phyloP scores from a whole-genome alignment of 768 basidiomycete genomes.

The Macrocybe gigantea region DNA sequence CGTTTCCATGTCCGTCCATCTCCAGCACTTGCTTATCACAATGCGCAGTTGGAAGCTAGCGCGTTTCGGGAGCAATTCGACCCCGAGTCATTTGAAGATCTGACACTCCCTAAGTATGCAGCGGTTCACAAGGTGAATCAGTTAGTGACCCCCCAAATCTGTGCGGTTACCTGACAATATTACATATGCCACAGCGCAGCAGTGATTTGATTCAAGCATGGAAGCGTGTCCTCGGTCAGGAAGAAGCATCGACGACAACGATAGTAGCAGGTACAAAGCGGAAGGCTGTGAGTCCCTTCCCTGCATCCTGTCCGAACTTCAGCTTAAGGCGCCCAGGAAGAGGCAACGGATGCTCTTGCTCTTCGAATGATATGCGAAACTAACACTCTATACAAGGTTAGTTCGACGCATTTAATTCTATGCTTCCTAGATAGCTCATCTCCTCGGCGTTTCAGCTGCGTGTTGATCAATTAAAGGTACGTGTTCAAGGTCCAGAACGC shows the following conservation, averaged over 20 bases:
- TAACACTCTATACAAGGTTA: conserved; percentile 63
- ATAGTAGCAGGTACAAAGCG: conserved; percentile 52
- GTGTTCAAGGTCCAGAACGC: too few species aligned
- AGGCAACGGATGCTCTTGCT: conserved; percentile 73
- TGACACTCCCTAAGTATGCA: conserved; percentile 71
- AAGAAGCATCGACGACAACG: conserved; percentile 8
- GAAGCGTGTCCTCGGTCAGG: conserved; percentile 46
- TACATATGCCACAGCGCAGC: conserved; percentile 41
- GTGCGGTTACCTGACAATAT: conserved; percentile 3
- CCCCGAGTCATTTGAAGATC: conserved; percentile 70
- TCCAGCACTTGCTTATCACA: conserved; percentile 79
- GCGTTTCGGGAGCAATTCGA: conserved; percentile 92
- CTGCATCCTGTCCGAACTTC: conserved; percentile 3
- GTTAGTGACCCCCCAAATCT: conserved; percentile 26
- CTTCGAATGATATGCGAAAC: conserved; percentile 59
- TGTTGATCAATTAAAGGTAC: too few species aligned
- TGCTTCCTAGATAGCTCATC: too few species aligned
- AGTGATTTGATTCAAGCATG: conserved; percentile 65
- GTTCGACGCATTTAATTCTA: conserved; percentile 5
- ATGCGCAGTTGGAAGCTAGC: conserved; percentile 84
- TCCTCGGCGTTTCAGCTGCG: too few species aligned
- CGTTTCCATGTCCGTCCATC: conserved; percentile 4
- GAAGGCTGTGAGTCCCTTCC: conserved; percentile 51
- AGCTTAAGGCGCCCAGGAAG: not conserved
- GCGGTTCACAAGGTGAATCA: conserved; percentile 68